These are phyloP conservation scores for Phanerochaete carnosa DNA, from an alignment of 768 basidiomycete species.

Conservation along the genomic window DNA sequence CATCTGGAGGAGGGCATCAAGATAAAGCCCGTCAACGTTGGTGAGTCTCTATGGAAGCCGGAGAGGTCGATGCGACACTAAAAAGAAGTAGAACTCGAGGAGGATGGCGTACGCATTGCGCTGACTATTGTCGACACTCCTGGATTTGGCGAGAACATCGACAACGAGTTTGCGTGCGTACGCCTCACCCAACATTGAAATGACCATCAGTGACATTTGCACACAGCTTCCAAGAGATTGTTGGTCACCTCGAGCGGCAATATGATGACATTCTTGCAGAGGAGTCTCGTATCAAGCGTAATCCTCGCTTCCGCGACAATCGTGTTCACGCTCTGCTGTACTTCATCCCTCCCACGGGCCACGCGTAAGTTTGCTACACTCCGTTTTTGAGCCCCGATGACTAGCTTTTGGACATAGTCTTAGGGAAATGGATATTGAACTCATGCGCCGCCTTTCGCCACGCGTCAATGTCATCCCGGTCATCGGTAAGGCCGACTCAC, in stretches of 20 bases:
- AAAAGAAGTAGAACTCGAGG: conserved; percentile 78
- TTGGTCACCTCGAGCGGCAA: conserved; percentile 95
- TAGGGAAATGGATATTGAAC: conserved; percentile 97
- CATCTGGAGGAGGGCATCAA: conserved; percentile 92
- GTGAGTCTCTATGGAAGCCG: conserved; percentile 38
- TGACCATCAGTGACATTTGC: conserved; percentile 2
- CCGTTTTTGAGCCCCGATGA: neutral
- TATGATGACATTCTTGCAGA: conserved; percentile 99
- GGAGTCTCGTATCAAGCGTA: conserved; percentile 99
- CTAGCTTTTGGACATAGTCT: conserved; percentile 43
- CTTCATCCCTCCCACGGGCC: conserved; percentile 98
- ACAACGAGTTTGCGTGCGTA: conserved; percentile 94
- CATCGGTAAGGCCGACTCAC: conserved; percentile 91
- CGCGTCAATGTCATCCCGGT: conserved; percentile 99
- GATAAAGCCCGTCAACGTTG: conserved; percentile 94
- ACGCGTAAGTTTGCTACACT: conserved; percentile 62
- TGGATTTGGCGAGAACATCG: conserved; percentile 97
- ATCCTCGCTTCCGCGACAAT: conserved; percentile 98
- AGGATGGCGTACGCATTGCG: conserved; percentile 97
- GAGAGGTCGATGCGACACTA: neutral
- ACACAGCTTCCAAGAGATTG: conserved; percentile 91
- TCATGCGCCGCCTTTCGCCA: conserved; percentile 97
- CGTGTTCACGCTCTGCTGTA: conserved; percentile 94
- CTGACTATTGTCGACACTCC: conserved; percentile 98
- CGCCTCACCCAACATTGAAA: neutral